Percentiles rank a stretch among this genome's conserved stretches.
Evolutionary conservation across 78 protist genomes (phyloP).

Genomic region (Cyanophora paradoxa): DNA sequence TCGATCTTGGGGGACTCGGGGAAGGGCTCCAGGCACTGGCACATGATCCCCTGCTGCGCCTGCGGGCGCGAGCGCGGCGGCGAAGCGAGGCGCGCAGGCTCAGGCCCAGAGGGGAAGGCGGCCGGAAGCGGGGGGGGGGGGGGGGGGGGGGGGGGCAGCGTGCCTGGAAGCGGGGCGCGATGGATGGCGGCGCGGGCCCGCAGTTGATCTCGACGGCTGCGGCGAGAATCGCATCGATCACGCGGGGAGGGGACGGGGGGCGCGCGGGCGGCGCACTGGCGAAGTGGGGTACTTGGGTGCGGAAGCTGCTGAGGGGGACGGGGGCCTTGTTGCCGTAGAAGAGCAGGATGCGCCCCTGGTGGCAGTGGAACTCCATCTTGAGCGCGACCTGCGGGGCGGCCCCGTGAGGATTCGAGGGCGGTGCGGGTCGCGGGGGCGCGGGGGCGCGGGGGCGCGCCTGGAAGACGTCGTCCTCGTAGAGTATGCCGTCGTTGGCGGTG

Average conservation of each 20-base stretch:
- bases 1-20: neutral
- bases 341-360: conserved; percentile 15
- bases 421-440: too few relatives aligned
- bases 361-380: conserved; percentile 13
- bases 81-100: too few relatives aligned
- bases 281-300: neutral
- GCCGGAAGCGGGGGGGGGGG: too few relatives aligned
- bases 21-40: neutral
- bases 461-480: conserved; percentile 32
- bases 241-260: neutral
- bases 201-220: neutral
- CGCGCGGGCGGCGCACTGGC: neutral
- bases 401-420: too few relatives aligned
- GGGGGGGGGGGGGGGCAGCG: neutral
- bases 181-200: neutral
- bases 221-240: neutral
- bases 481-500: conserved; percentile 15
- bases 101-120: neutral
- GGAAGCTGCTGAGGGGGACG: neutral
- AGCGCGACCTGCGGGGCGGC: neutral
- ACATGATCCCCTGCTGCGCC: neutral
- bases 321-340: conserved; percentile 23
- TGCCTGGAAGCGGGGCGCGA: neutral
- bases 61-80: neutral
- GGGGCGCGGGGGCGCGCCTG: too few relatives aligned